Conservation (phyloP, 2,329 filamentous ascomycete species). For the Ambrosiella cleistominuta region DNA sequence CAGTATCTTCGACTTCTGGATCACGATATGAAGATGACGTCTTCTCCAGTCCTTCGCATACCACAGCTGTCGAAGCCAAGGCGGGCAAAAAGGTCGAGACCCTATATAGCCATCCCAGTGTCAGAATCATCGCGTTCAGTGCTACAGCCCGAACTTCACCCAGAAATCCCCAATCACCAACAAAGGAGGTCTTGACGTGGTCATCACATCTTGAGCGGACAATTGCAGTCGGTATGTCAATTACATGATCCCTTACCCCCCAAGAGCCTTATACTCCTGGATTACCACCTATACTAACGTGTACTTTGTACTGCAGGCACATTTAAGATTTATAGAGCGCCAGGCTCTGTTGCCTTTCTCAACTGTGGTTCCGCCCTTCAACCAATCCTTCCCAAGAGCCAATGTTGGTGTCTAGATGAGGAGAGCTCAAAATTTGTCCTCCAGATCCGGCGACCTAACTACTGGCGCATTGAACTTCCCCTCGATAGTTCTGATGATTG, state of each 20-base stretch:
- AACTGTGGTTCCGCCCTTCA: slow-evolving; percentile 71
- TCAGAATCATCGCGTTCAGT: slow-evolving; percentile 46
- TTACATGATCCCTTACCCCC: background rate
- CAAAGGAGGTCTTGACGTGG: slow-evolving; percentile 46
- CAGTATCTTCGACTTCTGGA: background rate
- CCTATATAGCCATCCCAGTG: slow-evolving; percentile 55
- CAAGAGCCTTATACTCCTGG: background rate
- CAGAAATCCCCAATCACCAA: slow-evolving; percentile 26
- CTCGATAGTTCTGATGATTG: slow-evolving; percentile 36
- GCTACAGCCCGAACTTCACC: slow-evolving; percentile 20
- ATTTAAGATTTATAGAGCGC: slow-evolving; percentile 70
- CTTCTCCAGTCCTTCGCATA: slow-evolving; percentile 3
- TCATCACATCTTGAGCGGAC: slow-evolving; percentile 61
- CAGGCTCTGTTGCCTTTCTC: slow-evolving; percentile 71
- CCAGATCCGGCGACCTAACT: slow-evolving; percentile 64
- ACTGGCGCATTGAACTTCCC: slow-evolving; percentile 80
- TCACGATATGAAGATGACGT: slow-evolving; percentile 7
- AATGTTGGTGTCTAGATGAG: slow-evolving; percentile 86
- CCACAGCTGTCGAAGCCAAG: slow-evolving; percentile 7
- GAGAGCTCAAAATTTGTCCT: slow-evolving; percentile 68
- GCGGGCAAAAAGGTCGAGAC: slow-evolving; percentile 35
- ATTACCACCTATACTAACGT: background rate
- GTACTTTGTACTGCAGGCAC: slow-evolving; percentile 32
- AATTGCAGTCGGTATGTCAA: slow-evolving; percentile 50
- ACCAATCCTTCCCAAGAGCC: slow-evolving; percentile 73